Base-by-base conservation (phyloP, 176 grass and related monocot species). In the Neostapfia colusana region DNA sequence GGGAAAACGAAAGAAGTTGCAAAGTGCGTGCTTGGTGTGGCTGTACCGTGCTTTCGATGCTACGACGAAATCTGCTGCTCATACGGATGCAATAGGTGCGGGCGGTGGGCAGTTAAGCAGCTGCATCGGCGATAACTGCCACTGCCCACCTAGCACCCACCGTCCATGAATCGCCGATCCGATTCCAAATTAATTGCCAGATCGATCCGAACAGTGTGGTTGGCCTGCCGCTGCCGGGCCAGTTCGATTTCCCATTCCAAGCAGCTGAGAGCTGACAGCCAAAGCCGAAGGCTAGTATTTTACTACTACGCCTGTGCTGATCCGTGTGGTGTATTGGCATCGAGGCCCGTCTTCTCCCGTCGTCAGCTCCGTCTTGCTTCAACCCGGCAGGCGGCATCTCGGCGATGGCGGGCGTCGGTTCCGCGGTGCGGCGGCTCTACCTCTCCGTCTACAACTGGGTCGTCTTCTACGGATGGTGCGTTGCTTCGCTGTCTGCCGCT, bases 391-490 rank as follows among this genome's bases (percentile, higher is more conserved):
- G 20, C 57, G 20, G 68, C 38, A 27, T 41, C 50, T 74, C 17
- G 13, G 34, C 70, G 40, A 87, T 87, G 85, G 79, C 85, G 23
- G 48, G 48, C 48, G 58, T 49, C 23, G 67, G 39, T 6, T 53
- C 85, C 67, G 75, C 55, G 55, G 0, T 75, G 26, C 69, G 75
- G 75, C 86, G 86, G 36, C n/a, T 84, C 54, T 88, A 88, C 75
- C 81, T 88, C 37, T 53, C 86, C 54, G 21, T 45, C 37, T 88
- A 88, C 79, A 87, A 87, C 73, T 87, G 85, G 79, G 73, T 49
- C 67, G 86, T 88, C 75, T 88, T 88, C 70, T 28, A 8, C 81
- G 86, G 86, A 79, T 88, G 86, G 86, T 88, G 10, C 27, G 57
- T 46, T 28, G 35, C 59, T 3, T 12, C 23, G 2, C 18, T 10